Percentiles rank a stretch among this genome's conserved stretches.
Evolutionary conservation across 2,329 filamentous ascomycete species (phyloP).

Genomic region (Pestalotiopsis sp.): DNA sequence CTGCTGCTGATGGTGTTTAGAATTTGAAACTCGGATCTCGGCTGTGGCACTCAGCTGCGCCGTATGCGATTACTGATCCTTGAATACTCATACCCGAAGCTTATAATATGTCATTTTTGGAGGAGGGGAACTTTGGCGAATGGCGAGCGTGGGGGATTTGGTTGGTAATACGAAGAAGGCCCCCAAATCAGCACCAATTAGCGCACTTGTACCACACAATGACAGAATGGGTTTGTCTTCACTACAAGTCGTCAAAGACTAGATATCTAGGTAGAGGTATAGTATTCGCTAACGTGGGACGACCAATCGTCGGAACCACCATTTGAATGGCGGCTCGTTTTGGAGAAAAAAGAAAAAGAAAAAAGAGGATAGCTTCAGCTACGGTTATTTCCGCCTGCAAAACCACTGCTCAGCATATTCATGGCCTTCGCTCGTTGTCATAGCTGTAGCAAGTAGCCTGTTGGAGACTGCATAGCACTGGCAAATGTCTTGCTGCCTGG

Average conservation of each 20-base stretch:
- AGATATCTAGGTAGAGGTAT: background rate
- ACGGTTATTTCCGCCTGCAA: slow-evolving; percentile 27
- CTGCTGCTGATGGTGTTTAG: background rate
- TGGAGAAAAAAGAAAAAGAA: slow-evolving; percentile 13
- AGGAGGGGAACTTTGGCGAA: background rate
- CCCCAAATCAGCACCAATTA: background rate
- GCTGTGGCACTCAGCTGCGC: background rate
- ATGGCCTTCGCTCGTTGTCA: too few relatives aligned
- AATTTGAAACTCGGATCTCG: background rate
- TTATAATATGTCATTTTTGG: background rate
- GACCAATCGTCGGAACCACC: slow-evolving; percentile 19
- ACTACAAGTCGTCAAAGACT: background rate
- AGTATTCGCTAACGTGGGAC: slow-evolving; percentile 8
- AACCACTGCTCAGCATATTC: slow-evolving; percentile 27
- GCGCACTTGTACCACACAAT: background rate
- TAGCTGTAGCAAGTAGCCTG: too few relatives aligned
- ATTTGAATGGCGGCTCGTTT: slow-evolving; percentile 16
- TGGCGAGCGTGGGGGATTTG: background rate
- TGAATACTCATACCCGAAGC: background rate
- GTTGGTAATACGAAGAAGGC: background rate
- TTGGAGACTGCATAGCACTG: too few relatives aligned
- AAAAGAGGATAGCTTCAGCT: too few relatives aligned
- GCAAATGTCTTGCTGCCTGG: background rate
- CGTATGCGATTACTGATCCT: background rate
- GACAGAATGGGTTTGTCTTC: background rate